phyloP scores from a whole-genome alignment of 441 rosid species.

The Populus hybrid region DNA sequence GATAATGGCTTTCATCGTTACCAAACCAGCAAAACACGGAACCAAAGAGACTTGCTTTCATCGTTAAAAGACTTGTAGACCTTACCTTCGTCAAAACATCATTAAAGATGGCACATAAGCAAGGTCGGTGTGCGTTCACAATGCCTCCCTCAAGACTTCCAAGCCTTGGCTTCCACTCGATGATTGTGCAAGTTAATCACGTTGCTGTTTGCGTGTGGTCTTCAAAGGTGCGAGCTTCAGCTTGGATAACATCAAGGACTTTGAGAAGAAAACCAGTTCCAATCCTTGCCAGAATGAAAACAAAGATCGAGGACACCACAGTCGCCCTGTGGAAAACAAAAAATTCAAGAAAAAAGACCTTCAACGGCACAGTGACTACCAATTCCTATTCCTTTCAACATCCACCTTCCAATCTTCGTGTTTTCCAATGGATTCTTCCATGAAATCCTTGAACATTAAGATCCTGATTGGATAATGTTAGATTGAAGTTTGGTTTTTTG shows the following conservation, averaged over 20 bases:
- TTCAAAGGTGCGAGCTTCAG: neutral
- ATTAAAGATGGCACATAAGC: neutral
- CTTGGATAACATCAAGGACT: too few relatives aligned
- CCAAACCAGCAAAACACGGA: too few relatives aligned
- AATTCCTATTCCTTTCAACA: neutral
- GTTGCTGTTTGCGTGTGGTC: constrained; percentile 22
- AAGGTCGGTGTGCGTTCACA: neutral
- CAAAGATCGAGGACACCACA: neutral
- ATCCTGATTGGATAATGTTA: too few relatives aligned
- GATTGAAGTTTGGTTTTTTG: too few relatives aligned
- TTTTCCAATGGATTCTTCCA: neutral
- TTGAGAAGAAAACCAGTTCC: neutral
- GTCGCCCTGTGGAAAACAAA: neutral
- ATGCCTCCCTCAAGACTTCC: neutral
- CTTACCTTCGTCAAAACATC: neutral
- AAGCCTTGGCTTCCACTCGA: neutral
- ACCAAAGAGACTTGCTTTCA: too few relatives aligned
- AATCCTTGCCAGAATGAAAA: neutral
- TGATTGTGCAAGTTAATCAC: neutral
- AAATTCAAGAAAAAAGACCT: neutral
- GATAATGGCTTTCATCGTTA: too few relatives aligned
- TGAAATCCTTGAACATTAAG: too few relatives aligned
- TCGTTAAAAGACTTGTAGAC: neutral
- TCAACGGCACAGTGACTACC: neutral
- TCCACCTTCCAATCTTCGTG: neutral